Evolutionary conservation across 257 asterid genomes (phyloP), one percentile per base, ranked within the genome.

Genomic region (Catharanthus roseus): DNA sequence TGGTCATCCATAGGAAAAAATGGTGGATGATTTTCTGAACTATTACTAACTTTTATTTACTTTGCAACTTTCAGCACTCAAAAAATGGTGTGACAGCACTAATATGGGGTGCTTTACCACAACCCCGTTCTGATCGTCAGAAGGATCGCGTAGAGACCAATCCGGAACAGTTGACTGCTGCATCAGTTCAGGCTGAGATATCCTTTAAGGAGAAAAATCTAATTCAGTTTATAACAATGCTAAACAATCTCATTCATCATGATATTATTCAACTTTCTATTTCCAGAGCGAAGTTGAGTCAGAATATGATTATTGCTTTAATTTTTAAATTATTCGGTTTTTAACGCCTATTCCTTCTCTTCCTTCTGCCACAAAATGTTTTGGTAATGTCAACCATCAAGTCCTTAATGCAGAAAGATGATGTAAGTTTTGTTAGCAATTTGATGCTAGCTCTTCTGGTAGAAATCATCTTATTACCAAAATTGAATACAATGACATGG

Each of bases 141-240:
- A 95, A 91, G 84, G 99, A 95, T 77, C 87, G 98, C 75, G 99
- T 95, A 39, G 99, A 95, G 85, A 95, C 99, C 54, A 95, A 95
- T 73, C 99, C 99, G 0, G 99, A 95, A 78, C 99, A 95, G 88
- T 86, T 95, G 79, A 95, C 99, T 50, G 99, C 99, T 33, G 99
- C 99, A 72, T 90, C 98, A 57, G 86, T 80, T 77, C 90, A 88
- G 73, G 98, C 99, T 44, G 99, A 95, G 87, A 95, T 92, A 95
- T 90, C 98, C 98, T 92, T 42, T 42, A 42, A 42, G 10, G 10
- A 4, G 11, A 15, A 42, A 42, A 47, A 12, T 62, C 18, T 23
- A 29, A 28, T 73, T 63, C 67, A 45, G 75, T 68, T 23, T 74
- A 76, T 69, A 55, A 36, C 21, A 24, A 24, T 71, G 72, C 29